Base-by-base conservation (phyloP, 78 protist genomes). In the Dictyostelium discoideum region DNA sequence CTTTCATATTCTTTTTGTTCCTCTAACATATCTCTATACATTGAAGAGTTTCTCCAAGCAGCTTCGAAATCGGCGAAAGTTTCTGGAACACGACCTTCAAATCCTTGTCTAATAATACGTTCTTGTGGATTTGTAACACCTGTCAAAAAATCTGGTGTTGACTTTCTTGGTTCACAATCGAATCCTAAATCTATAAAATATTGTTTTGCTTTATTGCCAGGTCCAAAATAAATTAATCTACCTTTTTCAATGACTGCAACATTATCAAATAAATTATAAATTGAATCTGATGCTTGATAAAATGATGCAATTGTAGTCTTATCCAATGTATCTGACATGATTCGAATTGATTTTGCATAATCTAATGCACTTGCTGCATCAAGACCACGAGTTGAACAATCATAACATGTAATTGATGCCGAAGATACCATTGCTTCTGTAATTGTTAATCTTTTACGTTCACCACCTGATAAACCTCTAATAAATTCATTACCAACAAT, bases 231-330 rank as follows among this genome's bases (percentile, higher is more conserved):
- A 77, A 92, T 92, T 42, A 74, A 84, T 46, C 57, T 46, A 46
- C 57, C 57, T 46, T 46, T 46, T 46, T 46, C 57, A 46, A 46
- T 6, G 14, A 37, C 82, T 16, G 39, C 95, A 81, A 63, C 73
- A 63, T 63, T 63, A 79, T 92, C 95, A 10, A 92, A 92, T 4
- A 77, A 39, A 29, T 83, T 60, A 63, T 92, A 92, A 73, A 92
- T 92, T n/a, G 85, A 85, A 76, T 92, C 95, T 8, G 95, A 92
- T 16, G 95, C 95, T 65, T 92, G 95, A 29, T 92, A 92, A 85
- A 92, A 92, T 50, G 95, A 92, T 22, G 95, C 95, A 57, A 92
- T 83, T 1, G 88, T 83, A 0, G 95, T 92, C 48, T 92, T 92
- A 40, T 92, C 67, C 2, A 92, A 60, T 18, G 95, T 92, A 42